Evolutionary conservation across 495 filamentous ascomycete species (phyloP).

Genomic region (Talaromyces nanjingensis): DNA sequence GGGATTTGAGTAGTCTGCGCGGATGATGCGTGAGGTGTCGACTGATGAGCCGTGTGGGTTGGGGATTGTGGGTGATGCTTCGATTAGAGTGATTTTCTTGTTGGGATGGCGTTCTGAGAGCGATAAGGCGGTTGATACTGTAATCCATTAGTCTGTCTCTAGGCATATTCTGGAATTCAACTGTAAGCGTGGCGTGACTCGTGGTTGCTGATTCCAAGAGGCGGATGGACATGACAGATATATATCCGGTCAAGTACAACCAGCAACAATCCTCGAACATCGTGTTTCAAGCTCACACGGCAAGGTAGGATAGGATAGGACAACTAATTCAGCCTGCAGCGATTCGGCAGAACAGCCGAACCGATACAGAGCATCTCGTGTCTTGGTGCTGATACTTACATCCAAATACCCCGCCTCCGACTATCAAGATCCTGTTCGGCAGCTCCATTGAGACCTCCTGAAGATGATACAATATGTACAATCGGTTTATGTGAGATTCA

Average conservation of each 20-base stretch:
- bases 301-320: not conserved
- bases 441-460: conserved; percentile 23
- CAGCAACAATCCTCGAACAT: too few relatives aligned
- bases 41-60: conserved; percentile 64
- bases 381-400: conserved; percentile 35
- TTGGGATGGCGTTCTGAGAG: conserved; percentile 51
- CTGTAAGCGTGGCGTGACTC: too few relatives aligned
- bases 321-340: not conserved
- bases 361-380: not conserved
- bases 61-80: conserved; percentile 60
- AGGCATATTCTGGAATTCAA: not conserved
- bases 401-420: conserved; percentile 75
- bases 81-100: conserved; percentile 59
- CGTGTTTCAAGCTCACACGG: not conserved
- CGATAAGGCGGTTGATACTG: conserved; percentile 56
- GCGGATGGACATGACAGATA: too few relatives aligned
- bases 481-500: too few relatives aligned
- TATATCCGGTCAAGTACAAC: too few relatives aligned
- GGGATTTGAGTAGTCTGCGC: conserved; percentile 72
- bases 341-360: not conserved
- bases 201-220: too few relatives aligned
- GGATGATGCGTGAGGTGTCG: conserved; percentile 71
- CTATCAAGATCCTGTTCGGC: conserved; percentile 56
- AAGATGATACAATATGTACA: not conserved
- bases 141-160: conserved; percentile 7